phyloP scores from a whole-genome alignment of 495 filamentous ascomycete species.

The Aspergillus funiculosus region DNA sequence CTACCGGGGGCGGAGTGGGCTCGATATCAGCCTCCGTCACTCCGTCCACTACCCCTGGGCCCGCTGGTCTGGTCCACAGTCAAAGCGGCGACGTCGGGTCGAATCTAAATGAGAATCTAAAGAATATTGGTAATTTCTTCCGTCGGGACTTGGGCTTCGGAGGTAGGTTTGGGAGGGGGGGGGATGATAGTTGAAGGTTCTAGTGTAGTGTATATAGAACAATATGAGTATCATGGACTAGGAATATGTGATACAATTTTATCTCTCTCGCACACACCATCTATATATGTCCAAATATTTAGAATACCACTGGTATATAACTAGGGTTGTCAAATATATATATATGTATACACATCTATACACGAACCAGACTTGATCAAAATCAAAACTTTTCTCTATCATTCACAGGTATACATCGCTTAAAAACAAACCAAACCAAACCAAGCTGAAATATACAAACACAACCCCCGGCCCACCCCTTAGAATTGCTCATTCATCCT shows the following conservation, averaged over 20 bases:
- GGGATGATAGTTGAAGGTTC: slow-evolving; percentile 32
- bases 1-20: neutral
- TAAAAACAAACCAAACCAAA: neutral
- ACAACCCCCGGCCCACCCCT: neutral
- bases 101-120: slow-evolving; percentile 83
- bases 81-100: slow-evolving; percentile 35
- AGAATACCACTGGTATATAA: neutral
- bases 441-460: neutral
- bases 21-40: slow-evolving; percentile 3
- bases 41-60: slow-evolving; percentile 7
- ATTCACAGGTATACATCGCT: neutral
- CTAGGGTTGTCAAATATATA: neutral
- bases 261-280: neutral
- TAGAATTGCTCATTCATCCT: slow-evolving; percentile 21
- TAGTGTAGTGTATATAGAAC: no score
- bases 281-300: neutral
- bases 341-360: slow-evolving; percentile 2
- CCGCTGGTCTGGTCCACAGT: slow-evolving; percentile 2
- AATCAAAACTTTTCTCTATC: no score
- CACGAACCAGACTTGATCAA: no score
- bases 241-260: no score
- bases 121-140: slow-evolving; percentile 96
- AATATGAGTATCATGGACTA: neutral
- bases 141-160: slow-evolving; percentile 81
- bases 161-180: slow-evolving; percentile 55